phyloP scores from a whole-genome alignment of 345 rosid genomes.

The Salix koriyanagi region DNA sequence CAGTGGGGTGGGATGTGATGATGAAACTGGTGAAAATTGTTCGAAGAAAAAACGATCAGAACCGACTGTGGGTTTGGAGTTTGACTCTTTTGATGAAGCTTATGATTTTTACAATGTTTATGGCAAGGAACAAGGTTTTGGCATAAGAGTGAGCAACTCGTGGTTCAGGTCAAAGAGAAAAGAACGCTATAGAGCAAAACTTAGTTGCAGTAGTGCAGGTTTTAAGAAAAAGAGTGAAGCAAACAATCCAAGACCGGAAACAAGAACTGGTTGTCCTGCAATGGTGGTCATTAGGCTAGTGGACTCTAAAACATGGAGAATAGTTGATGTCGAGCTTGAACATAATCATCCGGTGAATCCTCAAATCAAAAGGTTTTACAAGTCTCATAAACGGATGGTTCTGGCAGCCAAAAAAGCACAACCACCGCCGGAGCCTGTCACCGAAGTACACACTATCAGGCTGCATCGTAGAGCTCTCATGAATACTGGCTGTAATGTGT shows the following conservation, averaged over 20 bases:
- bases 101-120: conserved; percentile 41
- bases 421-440: conserved; percentile 36
- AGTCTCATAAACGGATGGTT: conserved; percentile 43
- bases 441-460: conserved; percentile 43
- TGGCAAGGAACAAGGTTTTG: conserved; percentile 48
- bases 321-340: conserved; percentile 44
- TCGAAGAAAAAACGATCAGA: conserved; percentile 15
- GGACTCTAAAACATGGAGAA: conserved; percentile 47
- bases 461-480: conserved; percentile 34
- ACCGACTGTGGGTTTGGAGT: conserved; percentile 49
- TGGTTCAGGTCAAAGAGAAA: conserved; percentile 47
- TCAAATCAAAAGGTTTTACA: conserved; percentile 36
- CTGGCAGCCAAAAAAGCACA: conserved; percentile 35
- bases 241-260: conserved; percentile 44
- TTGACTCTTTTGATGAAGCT: conserved; percentile 46
- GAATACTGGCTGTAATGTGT: conserved; percentile 27
- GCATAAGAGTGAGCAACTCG: conserved; percentile 48
- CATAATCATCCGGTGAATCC: conserved; percentile 46
- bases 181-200: conserved; percentile 49
- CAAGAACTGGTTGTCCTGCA: conserved; percentile 51
- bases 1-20: conserved; percentile 15
- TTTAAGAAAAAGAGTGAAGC: conserved; percentile 54
- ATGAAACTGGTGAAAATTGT: conserved; percentile 20
- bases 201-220: conserved; percentile 54
- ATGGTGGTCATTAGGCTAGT: conserved; percentile 42